Percentiles rank a stretch among this genome's conserved stretches.
These are phyloP conservation scores for Podila horticola DNA, from an alignment of 192 early-diverging fungal species.

Conservation along the genomic window DNA sequence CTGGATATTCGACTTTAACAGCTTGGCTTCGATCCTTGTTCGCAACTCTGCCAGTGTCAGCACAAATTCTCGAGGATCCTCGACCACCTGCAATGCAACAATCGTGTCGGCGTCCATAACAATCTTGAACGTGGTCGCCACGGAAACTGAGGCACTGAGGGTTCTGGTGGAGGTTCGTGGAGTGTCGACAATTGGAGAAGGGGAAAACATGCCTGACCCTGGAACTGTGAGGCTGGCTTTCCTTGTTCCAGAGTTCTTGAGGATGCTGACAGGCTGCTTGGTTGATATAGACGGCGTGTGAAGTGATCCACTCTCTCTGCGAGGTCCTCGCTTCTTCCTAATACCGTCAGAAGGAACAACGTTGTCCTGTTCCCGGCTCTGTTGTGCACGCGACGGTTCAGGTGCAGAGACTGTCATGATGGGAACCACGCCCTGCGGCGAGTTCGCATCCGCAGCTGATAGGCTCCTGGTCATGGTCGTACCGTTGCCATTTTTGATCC, in stretches of 20 bases:
- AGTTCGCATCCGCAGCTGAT: neutral
- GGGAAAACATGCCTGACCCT: conserved; percentile 6
- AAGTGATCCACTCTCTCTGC: conserved; percentile 8
- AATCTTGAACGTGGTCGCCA: conserved; percentile 45
- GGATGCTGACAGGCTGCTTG: conserved; percentile 41
- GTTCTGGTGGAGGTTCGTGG: neutral
- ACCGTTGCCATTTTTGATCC: neutral
- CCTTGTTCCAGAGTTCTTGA: conserved; percentile 31
- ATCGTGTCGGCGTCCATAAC: conserved; percentile 49
- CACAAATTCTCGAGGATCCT: conserved; percentile 17
- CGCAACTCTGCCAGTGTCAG: conserved; percentile 28
- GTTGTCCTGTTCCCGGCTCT: neutral
- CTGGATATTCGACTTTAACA: conserved; percentile 43
- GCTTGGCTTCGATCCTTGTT: conserved; percentile 17
- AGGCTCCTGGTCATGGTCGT: neutral
- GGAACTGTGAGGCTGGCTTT: conserved; percentile 43
- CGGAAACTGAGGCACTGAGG: neutral
- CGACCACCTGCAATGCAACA: conserved; percentile 38
- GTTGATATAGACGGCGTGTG: conserved; percentile 20
- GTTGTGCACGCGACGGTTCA: neutral
- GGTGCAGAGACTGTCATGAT: conserved; percentile 9
- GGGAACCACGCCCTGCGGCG: conserved; percentile 12
- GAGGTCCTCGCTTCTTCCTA: conserved; percentile 22
- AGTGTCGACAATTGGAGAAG: neutral
- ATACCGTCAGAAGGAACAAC: no score